phyloP scores from a whole-genome alignment of 345 rosid species.

The Salix caprea region DNA sequence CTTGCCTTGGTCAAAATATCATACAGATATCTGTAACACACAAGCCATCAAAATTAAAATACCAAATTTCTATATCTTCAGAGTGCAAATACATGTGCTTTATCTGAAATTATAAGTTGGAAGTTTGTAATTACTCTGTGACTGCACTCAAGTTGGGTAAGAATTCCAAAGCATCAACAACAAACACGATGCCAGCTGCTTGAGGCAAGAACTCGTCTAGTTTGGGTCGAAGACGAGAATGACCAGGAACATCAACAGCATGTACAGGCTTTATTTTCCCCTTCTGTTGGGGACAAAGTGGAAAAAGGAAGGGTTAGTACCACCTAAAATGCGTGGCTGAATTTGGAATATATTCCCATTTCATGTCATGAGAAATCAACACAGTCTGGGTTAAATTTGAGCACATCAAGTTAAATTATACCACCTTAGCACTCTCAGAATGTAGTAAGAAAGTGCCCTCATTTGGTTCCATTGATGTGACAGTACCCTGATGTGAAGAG shows the following conservation, averaged over 20 bases:
- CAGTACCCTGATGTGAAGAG: conserved; percentile 77
- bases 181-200: conserved; percentile 83
- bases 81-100: neutral
- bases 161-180: conserved; percentile 88
- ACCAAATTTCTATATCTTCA: no score
- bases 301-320: neutral
- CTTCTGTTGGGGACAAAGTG: conserved; percentile 33
- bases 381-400: conserved; percentile 2
- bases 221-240: conserved; percentile 77
- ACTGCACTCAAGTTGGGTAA: conserved; percentile 66
- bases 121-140: conserved; percentile 59
- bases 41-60: conserved; percentile 16
- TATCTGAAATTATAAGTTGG: neutral
- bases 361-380: neutral
- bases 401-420: conserved; percentile 9
- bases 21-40: conserved; percentile 60
- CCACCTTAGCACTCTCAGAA: conserved; percentile 66
- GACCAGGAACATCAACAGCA: conserved; percentile 94
- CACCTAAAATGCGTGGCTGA: neutral
- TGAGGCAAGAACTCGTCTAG: conserved; percentile 75
- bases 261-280: conserved; percentile 73
- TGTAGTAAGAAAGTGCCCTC: conserved; percentile 71
- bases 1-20: conserved; percentile 77
- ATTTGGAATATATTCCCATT: neutral
- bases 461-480: conserved; percentile 94